Evolutionary conservation across 148 eudicot genomes (phyloP).

Genomic region (Fagopyrum tataricum): DNA sequence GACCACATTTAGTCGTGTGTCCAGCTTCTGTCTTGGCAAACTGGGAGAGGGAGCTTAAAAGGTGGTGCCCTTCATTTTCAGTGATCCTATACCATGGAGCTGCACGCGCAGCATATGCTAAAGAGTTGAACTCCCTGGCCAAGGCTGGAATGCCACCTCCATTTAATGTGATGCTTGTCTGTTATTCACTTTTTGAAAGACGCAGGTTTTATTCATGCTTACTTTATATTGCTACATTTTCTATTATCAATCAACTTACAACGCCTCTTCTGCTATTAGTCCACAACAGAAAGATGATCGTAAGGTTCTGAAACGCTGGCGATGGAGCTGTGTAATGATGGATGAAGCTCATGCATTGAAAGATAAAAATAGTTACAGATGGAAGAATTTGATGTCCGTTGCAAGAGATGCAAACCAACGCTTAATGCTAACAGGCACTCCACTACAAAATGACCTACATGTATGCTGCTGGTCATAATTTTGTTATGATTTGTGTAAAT

Average conservation of each 20-base stretch:
- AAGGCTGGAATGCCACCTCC: conserved; percentile 78
- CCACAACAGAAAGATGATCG: conserved; percentile 97
- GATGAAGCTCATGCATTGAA: conserved; percentile 99
- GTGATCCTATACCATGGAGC: conserved; percentile 88
- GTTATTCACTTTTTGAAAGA: conserved; percentile 92
- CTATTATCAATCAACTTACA: conserved; percentile 23
- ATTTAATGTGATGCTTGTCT: conserved; percentile 87
- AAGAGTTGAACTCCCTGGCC: conserved; percentile 59
- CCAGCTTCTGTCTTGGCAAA: conserved; percentile 98
- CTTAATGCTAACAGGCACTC: conserved; percentile 96
- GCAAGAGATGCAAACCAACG: conserved; percentile 88
- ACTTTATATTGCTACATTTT: not conserved
- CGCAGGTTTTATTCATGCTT: conserved; percentile 58
- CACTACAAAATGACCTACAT: conserved; percentile 93
- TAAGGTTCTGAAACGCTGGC: conserved; percentile 78
- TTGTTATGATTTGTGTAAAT: not conserved
- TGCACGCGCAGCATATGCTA: conserved; percentile 63
- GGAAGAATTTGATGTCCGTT: conserved; percentile 95
- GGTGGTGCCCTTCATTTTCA: conserved; percentile 88
- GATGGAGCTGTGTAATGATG: conserved; percentile 96
- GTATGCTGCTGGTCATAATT: conserved; percentile 34
- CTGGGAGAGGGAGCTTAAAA: conserved; percentile 95
- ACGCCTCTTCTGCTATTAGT: conserved; percentile 45
- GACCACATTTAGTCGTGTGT: conserved; percentile 93
- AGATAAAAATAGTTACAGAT: conserved; percentile 89